These are phyloP conservation scores for Jamesozyma hellenica DNA, from an alignment of 805 yeast genomes.

Conservation along the genomic window DNA sequence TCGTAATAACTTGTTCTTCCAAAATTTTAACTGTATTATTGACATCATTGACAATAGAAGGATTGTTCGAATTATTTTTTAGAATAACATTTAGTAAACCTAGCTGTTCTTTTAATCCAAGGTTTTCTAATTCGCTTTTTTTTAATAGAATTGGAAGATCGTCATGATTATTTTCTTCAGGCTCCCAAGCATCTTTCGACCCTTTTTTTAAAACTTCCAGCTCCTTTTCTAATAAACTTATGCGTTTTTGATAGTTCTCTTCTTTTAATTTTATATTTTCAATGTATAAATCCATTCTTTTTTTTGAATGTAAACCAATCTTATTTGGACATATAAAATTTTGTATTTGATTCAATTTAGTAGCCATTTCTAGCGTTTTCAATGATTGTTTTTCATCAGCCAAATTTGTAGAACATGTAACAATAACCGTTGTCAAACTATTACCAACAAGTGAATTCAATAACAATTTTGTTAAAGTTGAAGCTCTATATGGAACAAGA, in stretches of 20 bases:
- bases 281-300: conserved; percentile 38
- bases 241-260: conserved; percentile 11
- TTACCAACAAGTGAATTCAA: conserved; percentile 80
- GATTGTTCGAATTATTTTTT: not conserved
- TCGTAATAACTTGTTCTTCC: conserved; percentile 7
- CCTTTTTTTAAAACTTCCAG: not conserved
- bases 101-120: conserved; percentile 6
- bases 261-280: conserved; percentile 34
- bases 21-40: no score
- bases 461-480: conserved; percentile 65
- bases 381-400: conserved; percentile 53
- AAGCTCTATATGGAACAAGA: conserved; percentile 50
- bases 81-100: conserved; percentile 1
- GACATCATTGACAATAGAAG: no score
- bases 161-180: not conserved
- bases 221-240: conserved; percentile 9
- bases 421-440: conserved; percentile 61
- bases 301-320: conserved; percentile 36
- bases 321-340: conserved; percentile 41
- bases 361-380: conserved; percentile 64
- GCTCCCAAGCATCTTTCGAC: not conserved
- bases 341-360: conserved; percentile 56
- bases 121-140: conserved; percentile 3
- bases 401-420: conserved; percentile 60
- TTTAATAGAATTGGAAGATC: not conserved